Conservation (phyloP, 2,329 filamentous ascomycete species). For the Byssoonygena ceratinophila region DNA sequence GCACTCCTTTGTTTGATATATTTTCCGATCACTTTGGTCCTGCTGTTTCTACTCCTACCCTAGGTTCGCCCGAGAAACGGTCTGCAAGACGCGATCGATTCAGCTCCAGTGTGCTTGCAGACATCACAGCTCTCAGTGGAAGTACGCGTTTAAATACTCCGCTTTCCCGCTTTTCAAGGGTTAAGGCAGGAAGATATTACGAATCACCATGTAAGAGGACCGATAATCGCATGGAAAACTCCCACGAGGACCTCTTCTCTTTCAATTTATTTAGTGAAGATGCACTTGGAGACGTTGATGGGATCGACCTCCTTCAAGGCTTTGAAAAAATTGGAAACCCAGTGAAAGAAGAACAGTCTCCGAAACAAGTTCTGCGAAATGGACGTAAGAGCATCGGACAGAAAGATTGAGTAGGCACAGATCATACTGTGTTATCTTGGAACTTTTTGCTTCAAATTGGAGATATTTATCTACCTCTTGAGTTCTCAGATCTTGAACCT, state of each 20-base stretch:
- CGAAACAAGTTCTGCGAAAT: constrained; percentile 22
- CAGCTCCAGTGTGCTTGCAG: constrained; percentile 41
- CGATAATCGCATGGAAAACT: constrained; percentile 27
- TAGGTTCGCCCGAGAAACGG: constrained; percentile 48
- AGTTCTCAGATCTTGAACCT: not conserved
- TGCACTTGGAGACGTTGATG: constrained; percentile 34
- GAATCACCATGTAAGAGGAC: constrained; percentile 33
- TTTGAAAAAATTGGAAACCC: constrained; percentile 40
- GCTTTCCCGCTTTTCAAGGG: constrained; percentile 27
- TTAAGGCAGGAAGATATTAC: constrained; percentile 27
- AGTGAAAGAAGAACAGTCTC: constrained; percentile 26
- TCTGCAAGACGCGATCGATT: constrained; percentile 43
- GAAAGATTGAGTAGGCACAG: not conserved
- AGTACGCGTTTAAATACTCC: constrained; percentile 29
- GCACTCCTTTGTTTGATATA: constrained; percentile 44
- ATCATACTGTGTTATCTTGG: not conserved
- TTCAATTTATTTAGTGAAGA: constrained; percentile 39
- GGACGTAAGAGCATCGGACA: not conserved
- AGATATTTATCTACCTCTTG: not conserved
- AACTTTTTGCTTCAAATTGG: not conserved
- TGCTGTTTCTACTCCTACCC: constrained; percentile 30
- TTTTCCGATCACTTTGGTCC: constrained; percentile 40
- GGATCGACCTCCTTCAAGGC: constrained; percentile 38
- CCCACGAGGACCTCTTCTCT: constrained; percentile 39
- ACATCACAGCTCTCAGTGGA: constrained; percentile 31